Percentiles rank a stretch among this genome's conserved stretches.
Conservation (phyloP, 2,329 filamentous ascomycete genomes). For the Setomelanomma holmii region DNA sequence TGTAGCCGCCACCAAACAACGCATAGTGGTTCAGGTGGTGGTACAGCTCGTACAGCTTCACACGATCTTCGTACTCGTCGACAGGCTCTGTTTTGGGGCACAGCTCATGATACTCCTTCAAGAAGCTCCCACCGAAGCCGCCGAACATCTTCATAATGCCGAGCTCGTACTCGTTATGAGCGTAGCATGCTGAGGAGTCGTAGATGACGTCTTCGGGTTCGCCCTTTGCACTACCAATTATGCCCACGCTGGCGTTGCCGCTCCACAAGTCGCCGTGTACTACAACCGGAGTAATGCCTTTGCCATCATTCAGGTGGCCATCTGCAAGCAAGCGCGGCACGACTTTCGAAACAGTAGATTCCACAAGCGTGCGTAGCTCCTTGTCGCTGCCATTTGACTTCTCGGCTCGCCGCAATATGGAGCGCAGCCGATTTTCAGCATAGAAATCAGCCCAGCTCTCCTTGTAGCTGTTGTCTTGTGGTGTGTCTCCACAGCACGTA, state of each 20-base stretch:
- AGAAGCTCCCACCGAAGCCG: conserved; percentile 76
- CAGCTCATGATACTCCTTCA: conserved; percentile 76
- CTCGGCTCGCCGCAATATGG: conserved; percentile 66
- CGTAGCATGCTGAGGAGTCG: conserved; percentile 82
- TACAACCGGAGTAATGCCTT: conserved; percentile 75
- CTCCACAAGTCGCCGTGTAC: conserved; percentile 95
- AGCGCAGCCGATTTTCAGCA: conserved; percentile 74
- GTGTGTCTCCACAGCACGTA: conserved; percentile 86
- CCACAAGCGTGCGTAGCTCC: conserved; percentile 69
- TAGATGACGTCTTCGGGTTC: conserved; percentile 83
- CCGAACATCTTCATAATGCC: conserved; percentile 98
- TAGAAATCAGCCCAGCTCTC: conserved; percentile 86
- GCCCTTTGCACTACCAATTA: conserved; percentile 59
- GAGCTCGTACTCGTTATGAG: conserved; percentile 87
- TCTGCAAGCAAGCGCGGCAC: conserved; percentile 80
- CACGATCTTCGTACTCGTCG: conserved; percentile 83
- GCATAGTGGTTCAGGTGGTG: conserved; percentile 90
- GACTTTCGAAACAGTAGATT: conserved; percentile 67
- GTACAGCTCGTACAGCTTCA: conserved; percentile 85
- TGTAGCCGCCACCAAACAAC: conserved; percentile 83
- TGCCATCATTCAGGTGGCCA: conserved; percentile 65
- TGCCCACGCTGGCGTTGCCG: conserved; percentile 76
- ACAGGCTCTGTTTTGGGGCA: conserved; percentile 81
- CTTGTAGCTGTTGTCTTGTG: conserved; percentile 78
- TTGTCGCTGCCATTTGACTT: conserved; percentile 69